Base-by-base conservation (phyloP, 192 early-diverging fungal genomes). In the Coemansia sp. region DNA sequence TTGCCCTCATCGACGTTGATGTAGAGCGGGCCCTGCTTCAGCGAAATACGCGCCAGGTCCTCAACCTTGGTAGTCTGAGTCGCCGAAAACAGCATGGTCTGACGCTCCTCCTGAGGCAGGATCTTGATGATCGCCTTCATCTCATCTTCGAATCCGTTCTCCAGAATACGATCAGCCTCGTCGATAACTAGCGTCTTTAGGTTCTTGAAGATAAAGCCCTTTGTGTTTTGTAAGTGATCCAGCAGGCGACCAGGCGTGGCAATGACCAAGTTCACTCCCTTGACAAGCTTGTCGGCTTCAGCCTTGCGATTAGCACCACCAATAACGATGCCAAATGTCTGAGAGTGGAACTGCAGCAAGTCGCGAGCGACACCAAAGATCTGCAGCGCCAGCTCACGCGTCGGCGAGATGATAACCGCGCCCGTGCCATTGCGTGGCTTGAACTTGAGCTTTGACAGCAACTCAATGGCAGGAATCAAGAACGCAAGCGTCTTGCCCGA, bases 21-120 rank as follows among this genome's bases (percentile, higher is more conserved):
- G 86, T 99, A 99, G 52, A 99, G 80, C 18, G 98, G 98, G 29
- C 94, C 91, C 72, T 94, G 92, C 84, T 95, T 95, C 46, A 99
- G 86, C 42, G 98, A 98, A n/a, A 99, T 95, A 66, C 98, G 90
- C 29, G 97, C 98, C 18, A 99, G 88, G 78, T 98, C 98, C 71
- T 93, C 92, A 63, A 99, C 97, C 86, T 98, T 98, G 52, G 97
- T 98, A 2, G 98, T 98, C 81, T 98, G 96, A 11, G 98, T 99
- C 33, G 98, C 98, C 33, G 98, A 99, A 77, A 99, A 99, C 46
- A 99, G 88, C 96, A 98, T 94, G 33, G 96, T 93, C 79, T 99
- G 98, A 66, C 98, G 96, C 67, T 92, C 93, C 74, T 87, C 84
- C 67, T 79, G 70, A 49, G 97, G 97, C 63, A 99, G 86, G 54